These are phyloP conservation scores for Singerocomus inundabilis DNA, from an alignment of 1,284 basidiomycete genomes.

Conservation along the genomic window DNA sequence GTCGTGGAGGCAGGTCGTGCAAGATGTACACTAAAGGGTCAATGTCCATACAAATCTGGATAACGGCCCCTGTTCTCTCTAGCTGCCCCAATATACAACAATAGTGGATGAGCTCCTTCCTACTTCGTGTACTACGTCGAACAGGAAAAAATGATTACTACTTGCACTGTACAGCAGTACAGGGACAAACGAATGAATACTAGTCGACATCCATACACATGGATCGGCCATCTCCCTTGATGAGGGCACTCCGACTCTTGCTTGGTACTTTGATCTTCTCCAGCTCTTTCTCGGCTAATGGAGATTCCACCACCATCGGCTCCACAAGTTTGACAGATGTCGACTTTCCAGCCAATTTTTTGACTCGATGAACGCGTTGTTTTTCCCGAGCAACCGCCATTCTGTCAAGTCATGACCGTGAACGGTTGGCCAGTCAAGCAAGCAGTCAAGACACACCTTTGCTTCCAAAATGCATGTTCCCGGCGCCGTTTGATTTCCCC, in stretches of 20 bases:
- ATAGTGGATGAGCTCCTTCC: too few relatives aligned
- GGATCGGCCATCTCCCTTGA: slow-evolving; percentile 71
- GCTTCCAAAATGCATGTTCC: slow-evolving; percentile 98
- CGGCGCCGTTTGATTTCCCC: slow-evolving; percentile 90
- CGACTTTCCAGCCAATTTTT: slow-evolving; percentile 56
- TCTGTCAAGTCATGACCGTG: slow-evolving; percentile 40
- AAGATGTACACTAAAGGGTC: not conserved
- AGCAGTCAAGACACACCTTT: slow-evolving; percentile 55
- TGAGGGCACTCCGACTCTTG: slow-evolving; percentile 68
- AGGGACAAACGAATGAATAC: slow-evolving; percentile 10
- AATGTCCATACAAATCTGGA: slow-evolving; percentile 19
- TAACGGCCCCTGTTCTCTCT: slow-evolving; percentile 21
- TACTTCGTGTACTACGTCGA: too few relatives aligned
- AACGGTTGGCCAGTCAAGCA: not conserved
- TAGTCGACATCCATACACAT: slow-evolving; percentile 84
- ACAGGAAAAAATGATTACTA: too few relatives aligned
- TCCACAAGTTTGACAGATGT: slow-evolving; percentile 71
- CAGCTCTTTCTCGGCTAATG: slow-evolving; percentile 50
- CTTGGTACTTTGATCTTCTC: slow-evolving; percentile 81
- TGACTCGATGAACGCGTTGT: slow-evolving; percentile 64
- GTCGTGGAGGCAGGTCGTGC: not conserved
- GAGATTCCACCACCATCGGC: slow-evolving; percentile 51
- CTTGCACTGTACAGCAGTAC: not conserved
- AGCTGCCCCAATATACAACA: not conserved
- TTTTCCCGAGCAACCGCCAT: slow-evolving; percentile 81